phyloP scores from a whole-genome alignment of 148 eudicot genomes.

The Talinum fruticosum region DNA sequence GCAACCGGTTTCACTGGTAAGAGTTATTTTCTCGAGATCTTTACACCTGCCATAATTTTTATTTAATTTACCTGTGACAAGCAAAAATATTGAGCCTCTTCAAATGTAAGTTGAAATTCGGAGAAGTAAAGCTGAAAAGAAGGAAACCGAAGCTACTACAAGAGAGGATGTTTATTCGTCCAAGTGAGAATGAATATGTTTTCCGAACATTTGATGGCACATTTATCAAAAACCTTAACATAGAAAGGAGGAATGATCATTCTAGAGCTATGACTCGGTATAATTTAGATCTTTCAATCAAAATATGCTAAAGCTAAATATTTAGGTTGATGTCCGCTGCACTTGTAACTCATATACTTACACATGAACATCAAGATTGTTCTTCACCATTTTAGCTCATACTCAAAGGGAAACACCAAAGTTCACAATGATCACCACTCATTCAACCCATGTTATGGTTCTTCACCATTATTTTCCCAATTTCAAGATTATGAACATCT shows the following conservation, averaged over 20 bases:
- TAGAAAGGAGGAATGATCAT: constrained; percentile 24
- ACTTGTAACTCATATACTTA: no score
- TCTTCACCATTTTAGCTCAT: no score
- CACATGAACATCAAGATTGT: no score
- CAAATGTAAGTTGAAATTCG: constrained; percentile 39
- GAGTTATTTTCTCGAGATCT: constrained; percentile 18
- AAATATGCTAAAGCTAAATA: neutral
- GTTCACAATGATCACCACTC: no score
- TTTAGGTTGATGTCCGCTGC: no score
- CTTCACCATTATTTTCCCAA: no score
- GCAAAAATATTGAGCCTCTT: neutral
- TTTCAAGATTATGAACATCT: no score
- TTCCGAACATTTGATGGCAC: constrained; percentile 10
- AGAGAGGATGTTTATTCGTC: constrained; percentile 14
- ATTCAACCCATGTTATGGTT: no score
- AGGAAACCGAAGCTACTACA: neutral
- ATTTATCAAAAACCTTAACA: constrained; percentile 22
- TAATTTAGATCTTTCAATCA: neutral
- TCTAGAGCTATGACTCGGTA: constrained; percentile 42
- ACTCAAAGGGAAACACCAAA: no score
- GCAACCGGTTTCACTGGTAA: constrained; percentile 27
- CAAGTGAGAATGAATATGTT: constrained; percentile 21
- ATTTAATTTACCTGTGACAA: constrained; percentile 8
- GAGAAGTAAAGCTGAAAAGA: constrained; percentile 23
- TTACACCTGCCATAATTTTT: neutral